Base-by-base conservation (phyloP, 2,329 filamentous ascomycete species). In the Fusarium kyushuense region DNA sequence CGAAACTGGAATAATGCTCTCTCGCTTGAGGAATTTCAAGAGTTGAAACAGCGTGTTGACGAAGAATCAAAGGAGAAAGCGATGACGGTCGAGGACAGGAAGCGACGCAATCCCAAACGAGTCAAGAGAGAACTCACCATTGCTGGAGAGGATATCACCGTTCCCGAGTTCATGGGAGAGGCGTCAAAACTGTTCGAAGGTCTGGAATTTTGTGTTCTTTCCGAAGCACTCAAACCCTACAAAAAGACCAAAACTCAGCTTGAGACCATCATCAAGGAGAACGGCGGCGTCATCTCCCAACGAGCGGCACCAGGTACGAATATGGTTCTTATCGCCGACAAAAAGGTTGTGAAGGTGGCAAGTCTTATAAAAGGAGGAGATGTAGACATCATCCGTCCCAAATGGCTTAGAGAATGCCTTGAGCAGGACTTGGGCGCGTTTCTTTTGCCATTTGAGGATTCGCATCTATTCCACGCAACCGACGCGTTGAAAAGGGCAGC, bases 351-450 rank as follows among this genome's bases (percentile, higher is more conserved):
- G 70, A 94, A 94, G 74, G 94, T 94, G 2, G 92, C 92, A 2
- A 94, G 92, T 12, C 79, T 97, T 11, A 89, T 93, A 64, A 97
- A 96, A 73, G 84, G 83, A 8, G 90, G 89, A 5, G 83, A 87
- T 0, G 84, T 87, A 9, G 90, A 93, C 70, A 90, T 99, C 51
- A 84, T 98, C 58, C 88, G 88, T 23, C 92, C 94, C 0, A 84
- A 83, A 8, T 99, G 96, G 96, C 81, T 98, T 4, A 83, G 92
- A 29, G 94, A 98, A 76, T 96, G 93, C 72, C 84, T 97, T 33
- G 85, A 86, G 77, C 88, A 77, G 79, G 84, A 67, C 54, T 83
- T 73, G 3, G 85, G 84, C 5, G 83, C 86, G 6, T 85, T 91
- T 14, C 79, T 97, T 10, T 86, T 97, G 6, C 84, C 85, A 1